A percentile compares a stretch with the other conserved stretches of the same genome.
Evolutionary conservation across 352 stramenopile genomes (phyloP).

Genomic region (Pythium brassicae): DNA sequence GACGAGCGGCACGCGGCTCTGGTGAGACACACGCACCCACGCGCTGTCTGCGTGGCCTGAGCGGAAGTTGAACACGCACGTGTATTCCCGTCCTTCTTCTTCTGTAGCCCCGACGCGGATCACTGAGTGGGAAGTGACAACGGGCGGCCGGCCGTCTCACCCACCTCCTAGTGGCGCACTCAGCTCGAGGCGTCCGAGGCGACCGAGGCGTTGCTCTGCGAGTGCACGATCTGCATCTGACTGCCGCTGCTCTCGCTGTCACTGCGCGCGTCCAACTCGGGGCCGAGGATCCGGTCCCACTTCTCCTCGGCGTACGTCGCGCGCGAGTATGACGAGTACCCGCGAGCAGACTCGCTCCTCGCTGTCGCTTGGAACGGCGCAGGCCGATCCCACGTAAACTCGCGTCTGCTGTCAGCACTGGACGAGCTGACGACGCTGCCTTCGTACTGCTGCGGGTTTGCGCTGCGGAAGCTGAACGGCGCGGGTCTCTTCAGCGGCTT

Average conservation of each 20-base stretch:
- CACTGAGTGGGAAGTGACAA: too few relatives aligned
- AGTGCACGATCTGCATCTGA: conserved; percentile 8
- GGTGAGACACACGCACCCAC: conserved; percentile 2
- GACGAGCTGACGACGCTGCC: background rate
- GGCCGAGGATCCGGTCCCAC: conserved; percentile 65
- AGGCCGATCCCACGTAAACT: conserved; percentile 9
- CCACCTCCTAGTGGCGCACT: background rate
- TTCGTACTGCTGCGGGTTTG: background rate
- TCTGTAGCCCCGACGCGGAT: background rate
- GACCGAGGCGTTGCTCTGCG: conserved; percentile 5
- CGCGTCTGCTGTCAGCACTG: conserved; percentile 9
- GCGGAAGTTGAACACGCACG: background rate
- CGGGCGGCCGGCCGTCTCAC: background rate
- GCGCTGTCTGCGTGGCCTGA: background rate
- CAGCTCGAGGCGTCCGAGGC: conserved; percentile 4
- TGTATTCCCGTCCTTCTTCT: background rate
- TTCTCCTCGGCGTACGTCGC: conserved; percentile 55
- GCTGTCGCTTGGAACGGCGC: conserved; percentile 10
- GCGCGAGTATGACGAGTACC: conserved; percentile 18
- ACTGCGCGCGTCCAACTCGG: conserved; percentile 22
- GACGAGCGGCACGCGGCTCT: conserved; percentile 17
- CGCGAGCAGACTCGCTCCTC: background rate
- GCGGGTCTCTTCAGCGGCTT: conserved; percentile 9
- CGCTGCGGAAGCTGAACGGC: conserved; percentile 5
- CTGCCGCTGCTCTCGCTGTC: conserved; percentile 4